These are phyloP conservation scores for Rhynchospora pubera DNA, from an alignment of 176 grass and related monocot genomes.

Conservation along the genomic window DNA sequence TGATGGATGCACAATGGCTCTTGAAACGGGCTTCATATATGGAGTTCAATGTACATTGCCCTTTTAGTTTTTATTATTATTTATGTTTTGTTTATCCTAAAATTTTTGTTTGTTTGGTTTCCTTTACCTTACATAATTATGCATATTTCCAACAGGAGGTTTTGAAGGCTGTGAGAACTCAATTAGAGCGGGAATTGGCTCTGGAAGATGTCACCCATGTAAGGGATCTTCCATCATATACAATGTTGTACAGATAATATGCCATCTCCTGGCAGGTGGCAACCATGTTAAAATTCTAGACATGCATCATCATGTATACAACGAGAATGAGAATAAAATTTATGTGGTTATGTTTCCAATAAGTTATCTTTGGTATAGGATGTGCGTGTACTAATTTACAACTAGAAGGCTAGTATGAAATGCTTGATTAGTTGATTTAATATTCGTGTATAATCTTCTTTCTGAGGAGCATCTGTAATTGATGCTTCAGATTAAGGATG, in stretches of 20 bases:
- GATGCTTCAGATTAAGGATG: not conserved
- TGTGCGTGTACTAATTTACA: not conserved
- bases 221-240: conserved; percentile 77
- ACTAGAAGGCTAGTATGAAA: not conserved
- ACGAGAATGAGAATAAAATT: not conserved
- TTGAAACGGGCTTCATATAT: conserved; percentile 86
- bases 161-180: conserved; percentile 75
- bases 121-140: not conserved
- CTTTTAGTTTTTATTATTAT: not conserved
- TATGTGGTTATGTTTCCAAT: not conserved
- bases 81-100: not conserved
- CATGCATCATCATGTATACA: not conserved
- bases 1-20: conserved; percentile 94
- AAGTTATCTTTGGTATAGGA: not conserved
- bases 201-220: conserved; percentile 57
- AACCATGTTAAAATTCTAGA: not conserved
- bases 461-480: not conserved
- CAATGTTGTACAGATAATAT: conserved; percentile 52
- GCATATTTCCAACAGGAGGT: conserved; percentile 53
- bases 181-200: conserved; percentile 67
- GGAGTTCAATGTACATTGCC: conserved; percentile 73
- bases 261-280: not conserved
- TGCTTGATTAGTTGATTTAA: not conserved
- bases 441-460: not conserved
- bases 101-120: not conserved